Evolutionary conservation across 2,329 filamentous ascomycete species (phyloP).

Genomic region (Diplodia corticola): DNA sequence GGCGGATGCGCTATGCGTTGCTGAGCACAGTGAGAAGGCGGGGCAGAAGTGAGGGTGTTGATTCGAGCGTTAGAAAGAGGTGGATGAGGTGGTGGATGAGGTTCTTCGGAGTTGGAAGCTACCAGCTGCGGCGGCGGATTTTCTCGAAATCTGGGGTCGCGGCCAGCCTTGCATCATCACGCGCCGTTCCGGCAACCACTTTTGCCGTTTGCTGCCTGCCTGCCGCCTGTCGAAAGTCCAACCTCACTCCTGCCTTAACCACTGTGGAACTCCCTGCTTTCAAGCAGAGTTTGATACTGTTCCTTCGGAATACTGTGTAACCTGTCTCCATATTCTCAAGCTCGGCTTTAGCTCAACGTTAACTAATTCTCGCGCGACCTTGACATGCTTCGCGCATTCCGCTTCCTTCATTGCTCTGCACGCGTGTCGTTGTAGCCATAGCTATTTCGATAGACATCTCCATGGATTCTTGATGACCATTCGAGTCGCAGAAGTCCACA

Average conservation of each 20-base stretch:
- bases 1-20: not conserved
- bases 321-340: not conserved
- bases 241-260: not conserved
- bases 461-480: too few relatives aligned
- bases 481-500: not conserved
- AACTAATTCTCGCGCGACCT: not conserved
- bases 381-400: not conserved
- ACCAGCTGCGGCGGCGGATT: constrained; percentile 2
- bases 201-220: not conserved
- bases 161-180: constrained; percentile 13
- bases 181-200: constrained; percentile 2
- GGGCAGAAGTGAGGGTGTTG: not conserved
- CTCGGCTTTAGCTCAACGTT: not conserved
- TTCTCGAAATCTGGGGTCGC: constrained; percentile 10
- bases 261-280: not conserved
- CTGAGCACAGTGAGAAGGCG: not conserved
- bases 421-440: not conserved
- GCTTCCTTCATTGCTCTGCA: not conserved
- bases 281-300: not conserved
- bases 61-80: not conserved
- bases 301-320: not conserved
- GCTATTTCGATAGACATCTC: not conserved
- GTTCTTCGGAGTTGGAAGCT: not conserved
- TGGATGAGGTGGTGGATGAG: not conserved
- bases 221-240: not conserved